Evolutionary conservation across 2,329 filamentous ascomycete species (phyloP), one percentile per base, ranked within the genome.

Genomic region (Emericellopsis atlantica): DNA sequence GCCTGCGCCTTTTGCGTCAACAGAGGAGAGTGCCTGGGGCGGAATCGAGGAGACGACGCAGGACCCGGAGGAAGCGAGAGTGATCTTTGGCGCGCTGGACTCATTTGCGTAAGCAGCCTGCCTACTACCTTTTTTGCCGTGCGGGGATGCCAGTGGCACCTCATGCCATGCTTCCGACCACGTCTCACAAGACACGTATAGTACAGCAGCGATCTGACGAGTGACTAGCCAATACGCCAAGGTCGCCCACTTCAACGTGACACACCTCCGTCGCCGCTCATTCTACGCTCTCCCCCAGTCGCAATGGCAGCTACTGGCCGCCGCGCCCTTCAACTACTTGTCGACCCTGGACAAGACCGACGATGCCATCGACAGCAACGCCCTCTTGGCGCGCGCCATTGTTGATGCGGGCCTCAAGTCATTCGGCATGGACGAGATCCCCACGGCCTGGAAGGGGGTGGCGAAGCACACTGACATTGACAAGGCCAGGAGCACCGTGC

Each of bases 401-500:
- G 72, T 93, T 36, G 65, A 68, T n/a, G 67, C 70, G 16, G 84
- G 82, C 2, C 66, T 90, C 7, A 59, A 69, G 36, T 78, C 79
- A 5, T 92, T 93, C 50, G 70, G 71, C 16, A 61, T 79, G n/a
- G 50, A 67, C 16, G 54, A 52, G 21, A 66, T 80, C 49, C 74
- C 76, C 23, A 63, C 69, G 11, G 70, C 79, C 36, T 89, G 88
- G 81, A 70, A 76, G 16, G 79, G 76, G 5, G 69, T 76, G 26
- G 83, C 88, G 12, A 89, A 80, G 35, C 63, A 77, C 22, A 67
- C 68, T 18, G 90, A 96, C 53, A 67, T 93, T 40, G 87, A 94
- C 56, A 98, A 96, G 61, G 89, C 90, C 2, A 76, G 88, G 46
- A 94, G 87, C 53, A 96, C 89, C 2, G 72, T 98, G 40, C 79